Evolutionary conservation across 2,329 filamentous ascomycete species (phyloP), one percentile per base, ranked within the genome.

Genomic region (Aquanectria penicillioides): DNA sequence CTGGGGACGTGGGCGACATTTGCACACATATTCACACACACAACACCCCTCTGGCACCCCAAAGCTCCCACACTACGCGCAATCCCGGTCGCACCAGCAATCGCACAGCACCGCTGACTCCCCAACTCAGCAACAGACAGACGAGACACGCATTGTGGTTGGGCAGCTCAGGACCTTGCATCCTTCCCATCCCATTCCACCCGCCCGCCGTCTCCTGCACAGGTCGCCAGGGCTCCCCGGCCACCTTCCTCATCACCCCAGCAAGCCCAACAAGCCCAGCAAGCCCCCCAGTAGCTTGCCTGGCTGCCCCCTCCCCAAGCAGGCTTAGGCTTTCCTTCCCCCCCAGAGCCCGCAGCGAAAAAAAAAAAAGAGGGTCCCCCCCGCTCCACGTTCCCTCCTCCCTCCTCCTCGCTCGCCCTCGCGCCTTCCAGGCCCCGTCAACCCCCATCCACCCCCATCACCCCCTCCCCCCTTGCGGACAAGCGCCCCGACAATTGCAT

Each of bases 401-500:
- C 56, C 43, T 59, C 38, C 50, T 50, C 59, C 51, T 62, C 53
- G 48, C 56, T 62, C 62, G 59, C 55, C 57, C 60, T 58, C 31
- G 54, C 47, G 33, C 47, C 54, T 44, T 51, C 38, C 38, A 51
- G 33, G 47, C 38, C 54, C 54, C 38, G 31, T 56, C 53, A 49
- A 64, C 49, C 66, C 64, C 67, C 65, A 61, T 59, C 57, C 57
- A 36, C 36, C 48, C 37, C 48, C 48, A 38, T 41, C 25, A 18
- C 29, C 55, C 59, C 58, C 60, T 51, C 55, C 57, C 65, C 59
- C 66, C 64, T 64, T 65, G 43, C 47, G 46, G 62, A 18, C 61
- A 69, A 72, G 71, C 62, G 69, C 71, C 71, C 69, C 69, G 70
- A 61, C 59, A 73, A 59, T 58, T 69, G 64, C 70, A 72, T 71